Evolutionary conservation across 164 flowering plant genomes (phyloP), one percentile per base, ranked within the genome.

Genomic region (Aristolochia californica): DNA sequence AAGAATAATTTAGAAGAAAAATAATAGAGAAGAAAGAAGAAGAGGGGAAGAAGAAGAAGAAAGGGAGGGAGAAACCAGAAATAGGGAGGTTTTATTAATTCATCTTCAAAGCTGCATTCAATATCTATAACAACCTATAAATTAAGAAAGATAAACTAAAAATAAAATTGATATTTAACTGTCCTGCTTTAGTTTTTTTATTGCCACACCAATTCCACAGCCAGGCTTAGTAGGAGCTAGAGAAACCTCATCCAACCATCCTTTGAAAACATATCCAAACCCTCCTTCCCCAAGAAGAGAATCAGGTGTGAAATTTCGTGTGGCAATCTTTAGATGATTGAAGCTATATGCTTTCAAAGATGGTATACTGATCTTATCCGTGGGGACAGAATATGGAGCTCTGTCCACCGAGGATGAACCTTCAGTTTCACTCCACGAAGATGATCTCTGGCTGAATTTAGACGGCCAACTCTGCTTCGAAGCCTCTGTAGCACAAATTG

Each of bases 281-380:
- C 97, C 97, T 55, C 97, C 97, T 64, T 90, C 95, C 0, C 95
- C 97, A 20, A 90, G 76, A 45, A 90, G 67, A 62, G 69, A 78
- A 5, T 79, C 93, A 5, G 82, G 22, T 11, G 81, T 76, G 68
- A 90, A 90, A 65, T 87, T 87, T 67, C 65, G 77, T 5, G 94
- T 77, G 48, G 94, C 91, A 34, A n/a, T 67, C 70, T 76, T 87
- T 43, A 90, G 85, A 66, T 87, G 91, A 62, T 49, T 74, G 71
- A 82, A 85, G 57, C 68, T 83, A 40, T 82, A 90, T 43, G 83
- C 70, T 57, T 75, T 79, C 55, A 87, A 71, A 69, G 55, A 13
- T 1, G 54, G 23, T 47, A 9, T 12, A 7, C 40, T 34, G 40
- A 34, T 34, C 40, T 8, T 34, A 34, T 34, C 7, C 40, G 7